phyloP scores from a whole-genome alignment of 2,329 filamentous ascomycete species.

The Parafenestella ontariensis region DNA sequence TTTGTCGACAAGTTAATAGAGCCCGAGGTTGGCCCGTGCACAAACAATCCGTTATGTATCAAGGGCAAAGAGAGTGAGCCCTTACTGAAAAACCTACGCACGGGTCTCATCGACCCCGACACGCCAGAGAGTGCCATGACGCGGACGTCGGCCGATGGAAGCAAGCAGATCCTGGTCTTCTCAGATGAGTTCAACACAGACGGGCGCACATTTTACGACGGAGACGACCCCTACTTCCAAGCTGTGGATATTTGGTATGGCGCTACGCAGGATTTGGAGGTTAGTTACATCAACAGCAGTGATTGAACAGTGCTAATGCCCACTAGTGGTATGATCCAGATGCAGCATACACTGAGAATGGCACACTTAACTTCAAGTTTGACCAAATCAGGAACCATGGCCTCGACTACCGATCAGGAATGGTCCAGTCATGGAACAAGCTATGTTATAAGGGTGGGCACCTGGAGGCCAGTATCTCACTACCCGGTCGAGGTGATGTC shows the following conservation, averaged over 20 bases:
- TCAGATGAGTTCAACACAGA: conserved; percentile 75
- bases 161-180: conserved; percentile 70
- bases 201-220: conserved; percentile 73
- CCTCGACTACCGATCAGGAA: conserved; percentile 73
- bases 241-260: conserved; percentile 76
- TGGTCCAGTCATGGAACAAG: conserved; percentile 78
- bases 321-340: conserved; percentile 73
- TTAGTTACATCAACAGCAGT: conserved; percentile 37
- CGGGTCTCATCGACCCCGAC: conserved; percentile 69
- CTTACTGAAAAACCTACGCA: conserved; percentile 67
- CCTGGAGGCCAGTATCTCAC: conserved; percentile 72
- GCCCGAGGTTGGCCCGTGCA: conserved; percentile 47
- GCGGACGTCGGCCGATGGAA: conserved; percentile 65
- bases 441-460: conserved; percentile 75
- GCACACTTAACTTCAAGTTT: conserved; percentile 69
- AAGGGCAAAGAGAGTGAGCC: conserved; percentile 56
- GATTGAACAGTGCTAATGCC: conserved; percentile 10
- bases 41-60: conserved; percentile 58
- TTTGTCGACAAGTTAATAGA: conserved; percentile 60
- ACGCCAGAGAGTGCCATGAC: conserved; percentile 66
- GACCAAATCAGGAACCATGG: conserved; percentile 70
- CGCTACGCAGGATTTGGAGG: conserved; percentile 72
- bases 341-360: conserved; percentile 67
- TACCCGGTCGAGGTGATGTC: conserved; percentile 71
- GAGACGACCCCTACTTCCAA: conserved; percentile 73